These are phyloP conservation scores for Penicillium soppii DNA, from an alignment of 495 filamentous ascomycete species.

Conservation along the genomic window DNA sequence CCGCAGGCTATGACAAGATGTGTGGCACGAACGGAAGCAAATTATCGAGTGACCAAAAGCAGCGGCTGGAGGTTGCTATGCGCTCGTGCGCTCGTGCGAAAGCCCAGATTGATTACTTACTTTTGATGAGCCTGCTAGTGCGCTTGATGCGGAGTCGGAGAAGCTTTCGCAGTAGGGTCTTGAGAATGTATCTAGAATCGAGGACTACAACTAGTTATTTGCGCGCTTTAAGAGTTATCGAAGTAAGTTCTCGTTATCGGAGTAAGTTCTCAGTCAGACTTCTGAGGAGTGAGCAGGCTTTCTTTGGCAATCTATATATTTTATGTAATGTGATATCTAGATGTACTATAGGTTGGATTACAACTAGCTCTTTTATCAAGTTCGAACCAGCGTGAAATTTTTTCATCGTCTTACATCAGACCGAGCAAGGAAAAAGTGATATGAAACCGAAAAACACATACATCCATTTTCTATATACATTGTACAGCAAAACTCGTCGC, in stretches of 20 bases:
- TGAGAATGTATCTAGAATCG: conserved; percentile 60
- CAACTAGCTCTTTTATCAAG: too few species aligned
- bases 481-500: neutral
- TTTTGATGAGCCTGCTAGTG: conserved; percentile 76
- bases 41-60: conserved; percentile 76
- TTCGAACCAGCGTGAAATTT: too few species aligned
- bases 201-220: conserved; percentile 70
- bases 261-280: conserved; percentile 22
- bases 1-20: conserved; percentile 62
- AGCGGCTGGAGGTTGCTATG: conserved; percentile 73
- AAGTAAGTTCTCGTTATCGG: too few species aligned
- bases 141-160: conserved; percentile 74
- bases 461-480: neutral
- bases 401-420: too few species aligned
- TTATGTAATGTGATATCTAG: neutral
- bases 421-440: too few species aligned
- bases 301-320: neutral
- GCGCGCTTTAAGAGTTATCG: conserved; percentile 57
- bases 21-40: conserved; percentile 61
- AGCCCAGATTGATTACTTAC: conserved; percentile 68
- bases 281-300: neutral
- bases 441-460: neutral
- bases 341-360: too few species aligned
- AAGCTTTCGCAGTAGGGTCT: conserved; percentile 68
- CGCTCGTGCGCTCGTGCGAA: conserved; percentile 71